A percentile compares a stretch with the other conserved stretches of the same genome.
phyloP scores from a whole-genome alignment of 306 rosid species.

The Lotus japonicus region DNA sequence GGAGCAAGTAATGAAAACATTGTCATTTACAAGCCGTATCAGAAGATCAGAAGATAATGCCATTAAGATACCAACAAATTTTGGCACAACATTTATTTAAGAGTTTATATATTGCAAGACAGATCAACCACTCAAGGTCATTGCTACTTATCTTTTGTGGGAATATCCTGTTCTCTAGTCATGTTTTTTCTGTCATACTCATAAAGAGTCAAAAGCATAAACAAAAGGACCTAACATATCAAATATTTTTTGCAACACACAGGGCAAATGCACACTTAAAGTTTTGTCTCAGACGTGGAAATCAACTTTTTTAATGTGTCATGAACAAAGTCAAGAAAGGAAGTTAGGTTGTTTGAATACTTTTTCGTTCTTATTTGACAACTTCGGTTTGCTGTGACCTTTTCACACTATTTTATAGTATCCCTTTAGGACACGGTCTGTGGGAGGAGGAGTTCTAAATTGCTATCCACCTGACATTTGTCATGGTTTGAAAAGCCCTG shows the following conservation, averaged over 20 bases:
- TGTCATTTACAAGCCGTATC: constrained; percentile 19
- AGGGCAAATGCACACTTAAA: constrained; percentile 2
- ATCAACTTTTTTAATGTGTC: constrained; percentile 18
- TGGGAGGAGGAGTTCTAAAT: constrained; percentile 11
- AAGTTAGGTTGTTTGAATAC: constrained; percentile 47
- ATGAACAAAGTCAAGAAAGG: constrained; percentile 41
- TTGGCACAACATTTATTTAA: background rate
- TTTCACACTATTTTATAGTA: constrained; percentile 7
- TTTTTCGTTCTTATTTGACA: constrained; percentile 35
- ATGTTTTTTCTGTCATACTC: constrained; percentile 12
- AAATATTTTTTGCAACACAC: no score
- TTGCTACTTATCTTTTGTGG: background rate
- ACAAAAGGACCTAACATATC: background rate
- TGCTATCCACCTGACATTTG: constrained; percentile 57
- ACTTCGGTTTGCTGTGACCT: background rate
- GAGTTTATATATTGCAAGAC: background rate
- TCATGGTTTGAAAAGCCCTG: constrained; percentile 34
- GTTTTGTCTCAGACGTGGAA: constrained; percentile 16
- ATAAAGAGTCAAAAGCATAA: constrained; percentile 5
- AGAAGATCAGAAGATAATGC: constrained; percentile 4
- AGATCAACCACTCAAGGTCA: constrained; percentile 4
- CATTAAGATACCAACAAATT: constrained; percentile 25
- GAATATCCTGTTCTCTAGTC: constrained; percentile 5
- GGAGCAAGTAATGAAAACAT: constrained; percentile 11
- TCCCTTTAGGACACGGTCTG: constrained; percentile 23